Base-by-base conservation (phyloP, 2,329 filamentous ascomycete genomes). In the Penicillium frequentans region DNA sequence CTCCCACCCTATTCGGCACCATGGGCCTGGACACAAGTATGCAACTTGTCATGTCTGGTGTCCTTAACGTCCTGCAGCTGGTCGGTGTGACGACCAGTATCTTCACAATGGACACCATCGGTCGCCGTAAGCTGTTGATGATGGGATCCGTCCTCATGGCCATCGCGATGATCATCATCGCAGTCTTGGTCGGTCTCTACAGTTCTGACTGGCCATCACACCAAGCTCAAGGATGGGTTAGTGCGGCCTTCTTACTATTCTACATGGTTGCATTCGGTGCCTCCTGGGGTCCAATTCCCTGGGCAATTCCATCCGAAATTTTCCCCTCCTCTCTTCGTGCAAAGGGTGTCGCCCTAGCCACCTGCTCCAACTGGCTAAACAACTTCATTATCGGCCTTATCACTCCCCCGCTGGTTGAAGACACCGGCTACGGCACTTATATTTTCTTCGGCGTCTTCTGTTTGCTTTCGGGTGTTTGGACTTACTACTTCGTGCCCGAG, bases 361-460 rank as follows among this genome's bases (percentile, higher is more conserved):
- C 86, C 0, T 84, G 81, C 57, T 81, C 81, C 6, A 87, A 86
- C 72, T 90, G 88, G 80, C 71, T 87, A 2, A 84, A 82, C 68
- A 87, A 88, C 68, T 87, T 88, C 60, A 81, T 86, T 50, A 84
- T 87, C 26, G 75, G 88, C 35, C 81, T 89, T 64, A 82, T 89
- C 27, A 88, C 86, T 0, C 87, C 87, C 0, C 81, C 86, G 1
- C 80, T 89, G 35, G 82, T 90, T 23, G 74, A 83, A 57, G 82
- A 83, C 52, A 86, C 77, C 0, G 78, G 78, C 1, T 81, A 74
- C 61, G 80, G 80, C 4, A 70, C 75, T 4, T 87, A 86, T 63
- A 73, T 85, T 46, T 87, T 88, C 75, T 88, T 87, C 59, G 83
- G 80, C 0, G 74, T 77, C 2, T 84, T 84, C 59, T 82, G 80